Evolutionary conservation across 2,329 filamentous ascomycete species (phyloP).

Genomic region (Passalora sequoiae): DNA sequence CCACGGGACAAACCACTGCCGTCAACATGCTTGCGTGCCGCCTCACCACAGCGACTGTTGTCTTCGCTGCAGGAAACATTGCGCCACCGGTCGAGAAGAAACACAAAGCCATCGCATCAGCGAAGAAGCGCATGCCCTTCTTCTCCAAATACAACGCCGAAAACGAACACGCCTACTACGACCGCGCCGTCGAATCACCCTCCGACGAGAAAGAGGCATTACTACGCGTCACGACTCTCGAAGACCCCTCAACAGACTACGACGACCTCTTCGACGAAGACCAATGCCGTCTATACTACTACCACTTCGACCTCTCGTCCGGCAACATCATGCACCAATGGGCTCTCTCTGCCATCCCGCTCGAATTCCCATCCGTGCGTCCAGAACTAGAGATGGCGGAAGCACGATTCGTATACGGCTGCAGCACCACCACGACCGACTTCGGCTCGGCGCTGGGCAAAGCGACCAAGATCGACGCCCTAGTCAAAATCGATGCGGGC

Average conservation of each 20-base stretch:
- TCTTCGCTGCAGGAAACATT: constrained; percentile 62
- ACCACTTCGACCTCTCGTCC: constrained; percentile 51
- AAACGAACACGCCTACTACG: constrained; percentile 21
- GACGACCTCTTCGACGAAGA: constrained; percentile 49
- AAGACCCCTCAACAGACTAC: constrained; percentile 7
- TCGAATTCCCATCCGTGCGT: constrained; percentile 62
- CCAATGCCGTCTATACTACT: constrained; percentile 66
- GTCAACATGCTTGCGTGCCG: constrained; percentile 64
- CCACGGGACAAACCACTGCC: constrained; percentile 33
- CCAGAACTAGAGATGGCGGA: constrained; percentile 52
- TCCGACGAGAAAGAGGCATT: constrained; percentile 29
- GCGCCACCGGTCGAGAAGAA: constrained; percentile 41
- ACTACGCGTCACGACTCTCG: constrained; percentile 14
- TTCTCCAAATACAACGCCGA: constrained; percentile 43
- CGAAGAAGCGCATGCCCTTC: constrained; percentile 40
- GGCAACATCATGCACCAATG: constrained; percentile 55
- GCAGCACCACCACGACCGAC: constrained; percentile 53
- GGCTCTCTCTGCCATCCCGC: constrained; percentile 59
- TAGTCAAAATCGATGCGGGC: constrained; percentile 57
- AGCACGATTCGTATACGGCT: constrained; percentile 62
- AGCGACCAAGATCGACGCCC: constrained; percentile 60
- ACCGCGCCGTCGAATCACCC: constrained; percentile 25
- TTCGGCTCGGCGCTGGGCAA: constrained; percentile 59
- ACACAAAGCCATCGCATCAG: constrained; percentile 31
- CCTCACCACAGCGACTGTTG: constrained; percentile 59